A percentile compares a stretch with the other conserved stretches of the same genome.
phyloP scores from a whole-genome alignment of 805 yeast genomes.

The Naumovozyma castellii region DNA sequence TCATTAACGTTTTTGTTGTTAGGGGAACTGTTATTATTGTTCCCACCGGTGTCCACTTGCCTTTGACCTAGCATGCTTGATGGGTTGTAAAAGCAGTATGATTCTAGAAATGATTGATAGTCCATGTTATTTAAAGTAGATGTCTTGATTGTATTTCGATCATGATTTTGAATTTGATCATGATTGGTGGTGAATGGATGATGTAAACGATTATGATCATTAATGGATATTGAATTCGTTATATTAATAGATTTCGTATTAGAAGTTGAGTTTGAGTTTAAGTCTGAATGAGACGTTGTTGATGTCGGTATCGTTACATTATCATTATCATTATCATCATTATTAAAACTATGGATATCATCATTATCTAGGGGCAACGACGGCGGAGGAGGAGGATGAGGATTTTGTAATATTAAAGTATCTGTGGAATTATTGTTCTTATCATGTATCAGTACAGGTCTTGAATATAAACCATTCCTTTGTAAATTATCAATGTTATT shows the following conservation, averaged over 20 bases:
- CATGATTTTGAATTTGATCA: not conserved
- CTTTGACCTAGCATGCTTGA: constrained; percentile 2
- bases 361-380: no score
- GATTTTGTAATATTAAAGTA: constrained; percentile 8
- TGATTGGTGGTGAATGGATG: not conserved
- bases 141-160: not conserved
- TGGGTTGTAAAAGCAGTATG: constrained; percentile 22
- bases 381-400: no score
- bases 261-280: not conserved
- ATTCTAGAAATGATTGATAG: constrained; percentile 20
- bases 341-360: not conserved
- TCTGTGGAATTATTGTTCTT: constrained; percentile 10
- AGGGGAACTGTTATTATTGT: not conserved
- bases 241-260: not conserved
- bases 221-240: constrained; percentile 1
- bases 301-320: not conserved
- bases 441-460: not conserved
- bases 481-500: not conserved
- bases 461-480: not conserved
- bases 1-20: not conserved
- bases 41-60: not conserved
- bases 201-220: not conserved
- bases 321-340: not conserved
- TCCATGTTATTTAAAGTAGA: constrained; percentile 11
- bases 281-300: not conserved